Base-by-base conservation (phyloP, 768 basidiomycete genomes). In the Artomyces pyxidatus region DNA sequence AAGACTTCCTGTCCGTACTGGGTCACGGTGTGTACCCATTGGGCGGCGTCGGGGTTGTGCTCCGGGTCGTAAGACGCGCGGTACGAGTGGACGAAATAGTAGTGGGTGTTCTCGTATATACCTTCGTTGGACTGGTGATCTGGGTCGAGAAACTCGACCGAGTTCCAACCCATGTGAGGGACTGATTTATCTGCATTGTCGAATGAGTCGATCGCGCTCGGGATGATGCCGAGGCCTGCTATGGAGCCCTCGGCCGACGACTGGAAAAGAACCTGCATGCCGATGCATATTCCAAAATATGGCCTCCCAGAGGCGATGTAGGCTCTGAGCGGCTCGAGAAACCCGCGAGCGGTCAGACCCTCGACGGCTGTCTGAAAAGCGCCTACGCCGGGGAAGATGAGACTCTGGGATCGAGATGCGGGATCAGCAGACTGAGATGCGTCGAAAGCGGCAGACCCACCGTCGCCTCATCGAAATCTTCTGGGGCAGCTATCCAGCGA, bases 81-180 rank as follows among this genome's bases (percentile, higher is more conserved):
- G 71, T 81, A 99, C 12, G 96, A 97, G 70, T 99, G 96, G 28
- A 99, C 94, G 63, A 94, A 99, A 68, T 99, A 99, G 63, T 94
- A 97, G 61, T 83, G 82, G 17, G 80, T 73, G n/a, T 72, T 63
- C 44, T 70, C 65, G 43, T 75, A 69, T 58, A 80, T 63, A 43
- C 71, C 71, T 46, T 78, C 75, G 48, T 70, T 63, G 52, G 72
- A 59, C 40, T 67, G 61, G 25, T 64, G 60, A 32, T 63, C 63
- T n/a, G 67, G 59, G 59, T 77, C 71, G 48, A 86, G 61, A 37
- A 75, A 70, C 50, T 85, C 80, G 22, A 81, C 80, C 21, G 78
- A 68, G 65, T 96, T 98, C 95, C 95, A 99, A 45, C 96, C 96
- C 68, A 99, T 98, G 70, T 98, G 95, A 26, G 96, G 96, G 14